Conservation (phyloP, 1,284 basidiomycete genomes). For the Caloboletus firmus region DNA sequence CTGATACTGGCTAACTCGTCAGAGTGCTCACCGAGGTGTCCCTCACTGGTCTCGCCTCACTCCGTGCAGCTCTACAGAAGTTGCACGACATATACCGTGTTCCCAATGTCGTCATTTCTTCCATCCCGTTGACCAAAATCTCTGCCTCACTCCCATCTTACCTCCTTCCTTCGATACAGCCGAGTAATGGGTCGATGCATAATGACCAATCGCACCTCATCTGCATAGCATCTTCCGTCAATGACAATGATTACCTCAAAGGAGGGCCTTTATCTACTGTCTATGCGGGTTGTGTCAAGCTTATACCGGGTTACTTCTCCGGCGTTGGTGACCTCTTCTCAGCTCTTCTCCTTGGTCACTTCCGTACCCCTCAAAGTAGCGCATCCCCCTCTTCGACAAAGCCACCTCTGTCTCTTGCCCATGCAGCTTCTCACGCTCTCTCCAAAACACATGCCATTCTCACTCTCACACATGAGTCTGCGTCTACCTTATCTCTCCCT, state of each 20-base stretch:
- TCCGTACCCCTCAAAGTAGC: conserved; percentile 35
- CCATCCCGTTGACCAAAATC: conserved; percentile 73
- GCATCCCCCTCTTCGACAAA: conserved; percentile 16
- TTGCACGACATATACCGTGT: conserved; percentile 78
- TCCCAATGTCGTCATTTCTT: conserved; percentile 90
- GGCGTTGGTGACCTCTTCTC: conserved; percentile 98
- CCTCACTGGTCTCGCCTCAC: conserved; percentile 64
- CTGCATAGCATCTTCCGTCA: conserved; percentile 69
- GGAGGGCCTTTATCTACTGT: conserved; percentile 42
- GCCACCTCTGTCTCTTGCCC: conserved; percentile 18
- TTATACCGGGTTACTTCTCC: conserved; percentile 90
- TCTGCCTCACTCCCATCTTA: conserved; percentile 46
- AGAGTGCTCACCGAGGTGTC: conserved; percentile 75
- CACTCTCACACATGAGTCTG: conserved; percentile 62
- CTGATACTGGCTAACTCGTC: conserved; percentile 13
- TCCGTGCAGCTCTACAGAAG: conserved; percentile 67
- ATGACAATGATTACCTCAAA: conserved; percentile 16
- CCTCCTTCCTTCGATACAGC: conserved; percentile 34
- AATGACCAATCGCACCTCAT: conserved; percentile 56
- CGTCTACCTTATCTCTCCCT: conserved; percentile 46
- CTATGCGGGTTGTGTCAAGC: conserved; percentile 72
- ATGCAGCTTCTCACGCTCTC: conserved; percentile 72
- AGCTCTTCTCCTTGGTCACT: conserved; percentile 87
- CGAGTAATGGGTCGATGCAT: conserved; percentile 2
- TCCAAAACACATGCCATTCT: conserved; percentile 87